These are phyloP conservation scores for Trypanosoma lewisi DNA, from an alignment of 208 protist genomes.

Conservation along the genomic window DNA sequence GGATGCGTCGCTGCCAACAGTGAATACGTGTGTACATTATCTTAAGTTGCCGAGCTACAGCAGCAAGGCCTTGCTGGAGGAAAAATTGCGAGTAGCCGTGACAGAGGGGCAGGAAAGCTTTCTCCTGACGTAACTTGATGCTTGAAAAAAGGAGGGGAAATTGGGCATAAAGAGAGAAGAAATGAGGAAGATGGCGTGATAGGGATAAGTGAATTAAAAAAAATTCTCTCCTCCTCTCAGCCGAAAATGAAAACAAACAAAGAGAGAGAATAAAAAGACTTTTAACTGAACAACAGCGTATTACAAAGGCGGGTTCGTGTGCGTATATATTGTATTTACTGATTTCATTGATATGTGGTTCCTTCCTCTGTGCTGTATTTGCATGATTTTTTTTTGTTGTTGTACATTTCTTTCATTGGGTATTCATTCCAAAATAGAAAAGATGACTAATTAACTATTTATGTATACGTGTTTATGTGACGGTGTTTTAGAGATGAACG, in stretches of 20 bases:
- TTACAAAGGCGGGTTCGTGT: too few species aligned
- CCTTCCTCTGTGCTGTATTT: too few species aligned
- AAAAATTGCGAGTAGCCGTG: conserved; percentile 64
- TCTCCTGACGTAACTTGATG: conserved; percentile 54
- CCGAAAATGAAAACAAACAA: background rate
- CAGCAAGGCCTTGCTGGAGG: conserved; percentile 58
- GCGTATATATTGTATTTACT: too few species aligned
- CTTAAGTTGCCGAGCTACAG: conserved; percentile 95
- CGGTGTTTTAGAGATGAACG: too few species aligned
- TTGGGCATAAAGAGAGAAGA: background rate
- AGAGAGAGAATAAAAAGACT: background rate
- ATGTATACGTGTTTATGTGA: too few species aligned
- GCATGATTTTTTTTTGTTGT: too few species aligned
- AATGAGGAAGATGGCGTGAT: background rate
- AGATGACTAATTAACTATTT: too few species aligned
- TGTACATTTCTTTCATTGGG: too few species aligned
- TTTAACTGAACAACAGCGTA: too few species aligned
- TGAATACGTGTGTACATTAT: conserved; percentile 96
- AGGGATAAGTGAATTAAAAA: background rate
- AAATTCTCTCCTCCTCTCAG: too few species aligned
- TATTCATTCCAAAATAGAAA: too few species aligned
- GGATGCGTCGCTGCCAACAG: conserved; percentile 81
- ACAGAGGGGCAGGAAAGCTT: conserved; percentile 74
- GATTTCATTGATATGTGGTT: too few species aligned
- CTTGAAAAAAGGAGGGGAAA: background rate